Evolutionary conservation across 1,284 basidiomycete species (phyloP).

Genomic region (Retiboletus flavoniger): DNA sequence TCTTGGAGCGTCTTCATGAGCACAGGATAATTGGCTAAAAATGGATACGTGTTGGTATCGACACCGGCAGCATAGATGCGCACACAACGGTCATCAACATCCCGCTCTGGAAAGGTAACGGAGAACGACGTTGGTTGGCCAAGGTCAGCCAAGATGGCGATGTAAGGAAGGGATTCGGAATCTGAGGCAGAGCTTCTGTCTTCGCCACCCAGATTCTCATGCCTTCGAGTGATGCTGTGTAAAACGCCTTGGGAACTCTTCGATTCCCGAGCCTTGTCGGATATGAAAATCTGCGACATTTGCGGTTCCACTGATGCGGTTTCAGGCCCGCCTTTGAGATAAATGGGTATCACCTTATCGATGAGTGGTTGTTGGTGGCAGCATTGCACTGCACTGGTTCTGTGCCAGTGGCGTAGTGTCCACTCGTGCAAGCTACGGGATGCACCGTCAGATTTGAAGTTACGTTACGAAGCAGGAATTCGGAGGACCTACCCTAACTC

Average conservation of each 20-base stretch:
- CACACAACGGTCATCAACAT: not conserved
- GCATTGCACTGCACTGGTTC: conserved; percentile 19
- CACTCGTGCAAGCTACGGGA: conserved; percentile 9
- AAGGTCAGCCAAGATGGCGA: conserved; percentile 15
- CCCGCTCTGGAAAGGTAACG: not conserved
- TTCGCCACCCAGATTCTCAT: not conserved
- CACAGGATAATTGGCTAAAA: not conserved
- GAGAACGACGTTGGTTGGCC: not conserved
- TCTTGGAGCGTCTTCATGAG: not conserved
- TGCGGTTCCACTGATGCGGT: not conserved
- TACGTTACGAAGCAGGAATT: too few relatives aligned
- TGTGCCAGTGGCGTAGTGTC: conserved; percentile 11
- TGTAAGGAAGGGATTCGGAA: not conserved
- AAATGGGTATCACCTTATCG: conserved; percentile 9
- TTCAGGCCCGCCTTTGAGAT: too few relatives aligned
- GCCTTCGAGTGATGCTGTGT: not conserved
- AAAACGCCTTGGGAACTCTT: not conserved
- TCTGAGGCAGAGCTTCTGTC: too few relatives aligned
- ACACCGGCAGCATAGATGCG: conserved; percentile 9
- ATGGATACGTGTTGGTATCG: not conserved
- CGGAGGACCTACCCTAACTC: too few relatives aligned
- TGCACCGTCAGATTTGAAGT: too few relatives aligned
- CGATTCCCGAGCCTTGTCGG: conserved; percentile 1
- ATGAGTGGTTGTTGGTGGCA: conserved; percentile 1
- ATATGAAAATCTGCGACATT: conserved; percentile 16